phyloP scores from a whole-genome alignment of 805 yeast species.

The Schizosaccharomyces cryophilus region DNA sequence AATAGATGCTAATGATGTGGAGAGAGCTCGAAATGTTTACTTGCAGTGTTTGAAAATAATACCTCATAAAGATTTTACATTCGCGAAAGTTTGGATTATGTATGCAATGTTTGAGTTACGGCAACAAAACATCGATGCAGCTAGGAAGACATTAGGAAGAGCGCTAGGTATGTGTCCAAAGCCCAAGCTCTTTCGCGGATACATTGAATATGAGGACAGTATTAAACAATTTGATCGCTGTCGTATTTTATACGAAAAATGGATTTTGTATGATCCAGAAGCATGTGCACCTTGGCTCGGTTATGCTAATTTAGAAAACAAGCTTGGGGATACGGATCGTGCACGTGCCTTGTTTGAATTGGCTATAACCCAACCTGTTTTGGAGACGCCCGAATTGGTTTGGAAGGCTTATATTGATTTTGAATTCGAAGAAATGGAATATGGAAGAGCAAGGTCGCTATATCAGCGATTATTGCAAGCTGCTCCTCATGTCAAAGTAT shows the following conservation, averaged over 20 bases:
- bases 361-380: slow-evolving; percentile 17
- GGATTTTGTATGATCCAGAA: slow-evolving; percentile 25
- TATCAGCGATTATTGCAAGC: slow-evolving; percentile 19
- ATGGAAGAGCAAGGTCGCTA: slow-evolving; percentile 27
- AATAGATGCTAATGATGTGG: slow-evolving; percentile 19
- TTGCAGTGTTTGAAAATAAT: slow-evolving; percentile 22
- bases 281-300: slow-evolving; percentile 28
- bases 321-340: slow-evolving; percentile 43
- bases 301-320: slow-evolving; percentile 44
- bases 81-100: slow-evolving; percentile 49
- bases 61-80: slow-evolving; percentile 38
- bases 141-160: slow-evolving; percentile 47
- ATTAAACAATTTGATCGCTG: slow-evolving; percentile 65
- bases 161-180: slow-evolving; percentile 48
- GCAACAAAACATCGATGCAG: slow-evolving; percentile 22
- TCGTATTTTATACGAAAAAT: slow-evolving; percentile 43
- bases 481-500: slow-evolving; percentile 18
- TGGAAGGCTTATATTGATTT: slow-evolving; percentile 28
- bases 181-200: slow-evolving; percentile 30
- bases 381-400: slow-evolving; percentile 12
- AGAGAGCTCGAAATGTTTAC: slow-evolving; percentile 27
- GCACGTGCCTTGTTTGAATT: slow-evolving; percentile 37
- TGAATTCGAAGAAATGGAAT: slow-evolving; percentile 36
- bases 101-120: slow-evolving; percentile 55
- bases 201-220: slow-evolving; percentile 40